Percentiles rank a stretch among this genome's conserved stretches.
phyloP scores from a whole-genome alignment of 805 yeast genomes.

The Ogataea pini region DNA sequence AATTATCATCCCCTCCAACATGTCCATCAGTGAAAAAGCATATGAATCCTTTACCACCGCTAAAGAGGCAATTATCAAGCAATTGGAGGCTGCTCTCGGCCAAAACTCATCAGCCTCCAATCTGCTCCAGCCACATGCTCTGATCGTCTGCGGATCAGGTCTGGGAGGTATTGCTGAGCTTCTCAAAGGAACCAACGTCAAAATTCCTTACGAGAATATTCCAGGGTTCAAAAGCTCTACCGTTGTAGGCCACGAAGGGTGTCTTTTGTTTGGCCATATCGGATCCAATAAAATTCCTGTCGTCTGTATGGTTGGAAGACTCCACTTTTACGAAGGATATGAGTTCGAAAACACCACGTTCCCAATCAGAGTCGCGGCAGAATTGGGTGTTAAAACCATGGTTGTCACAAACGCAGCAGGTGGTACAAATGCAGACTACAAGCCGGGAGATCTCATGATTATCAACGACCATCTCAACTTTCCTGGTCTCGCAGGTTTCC shows the following conservation, averaged over 20 bases:
- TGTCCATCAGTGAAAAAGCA: not conserved
- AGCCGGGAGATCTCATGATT: conserved; percentile 90
- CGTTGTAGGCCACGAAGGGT: conserved; percentile 89
- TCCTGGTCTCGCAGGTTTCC: conserved; percentile 88
- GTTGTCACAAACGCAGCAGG: conserved; percentile 98
- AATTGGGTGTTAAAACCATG: conserved; percentile 59
- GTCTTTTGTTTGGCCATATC: conserved; percentile 74
- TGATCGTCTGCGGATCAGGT: conserved; percentile 94
- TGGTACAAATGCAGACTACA: conserved; percentile 65
- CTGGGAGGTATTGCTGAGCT: conserved; percentile 77
- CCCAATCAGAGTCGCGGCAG: conserved; percentile 75
- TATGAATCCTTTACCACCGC: conserved; percentile 19
- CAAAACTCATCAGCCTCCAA: not conserved
- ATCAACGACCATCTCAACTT: conserved; percentile 85
- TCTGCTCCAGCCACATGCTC: conserved; percentile 51
- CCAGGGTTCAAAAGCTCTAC: conserved; percentile 84
- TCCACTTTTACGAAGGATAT: conserved; percentile 93
- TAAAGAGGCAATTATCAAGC: conserved; percentile 13
- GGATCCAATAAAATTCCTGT: conserved; percentile 73
- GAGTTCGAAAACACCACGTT: conserved; percentile 78
- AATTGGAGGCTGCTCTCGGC: conserved; percentile 11
- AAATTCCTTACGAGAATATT: conserved; percentile 62
- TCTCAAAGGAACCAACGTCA: conserved; percentile 44
- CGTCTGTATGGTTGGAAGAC: conserved; percentile 89
- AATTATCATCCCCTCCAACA: not conserved